Conservation (phyloP, 495 filamentous ascomycete genomes). For the Penicillium antarcticum region DNA sequence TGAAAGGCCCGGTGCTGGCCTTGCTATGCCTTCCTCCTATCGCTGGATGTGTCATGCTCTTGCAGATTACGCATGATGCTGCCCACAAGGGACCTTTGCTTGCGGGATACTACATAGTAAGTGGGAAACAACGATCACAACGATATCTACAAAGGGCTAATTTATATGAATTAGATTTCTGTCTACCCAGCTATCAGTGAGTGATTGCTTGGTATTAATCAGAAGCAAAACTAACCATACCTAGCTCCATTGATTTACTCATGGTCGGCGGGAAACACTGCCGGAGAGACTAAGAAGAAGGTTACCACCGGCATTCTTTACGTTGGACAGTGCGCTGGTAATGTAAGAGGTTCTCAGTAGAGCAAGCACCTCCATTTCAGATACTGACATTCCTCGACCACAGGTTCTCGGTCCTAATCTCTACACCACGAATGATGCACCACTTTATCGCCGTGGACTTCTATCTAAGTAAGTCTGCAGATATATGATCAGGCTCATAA, state of each 20-base stretch:
- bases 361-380: not conserved
- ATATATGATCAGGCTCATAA: not conserved
- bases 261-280: slow-evolving; percentile 61
- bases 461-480: slow-evolving; percentile 40
- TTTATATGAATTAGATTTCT: slow-evolving; percentile 41
- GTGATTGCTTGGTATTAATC: not conserved
- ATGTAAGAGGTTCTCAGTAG: slow-evolving; percentile 35
- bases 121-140: not conserved
- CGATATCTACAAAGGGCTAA: not conserved
- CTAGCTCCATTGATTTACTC: slow-evolving; percentile 59
- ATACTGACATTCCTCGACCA: not conserved
- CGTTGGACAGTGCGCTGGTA: slow-evolving; percentile 57
- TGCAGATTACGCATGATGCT: slow-evolving; percentile 44
- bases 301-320: slow-evolving; percentile 55
- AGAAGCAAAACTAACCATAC: slow-evolving; percentile 29
- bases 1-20: slow-evolving; percentile 56
- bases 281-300: slow-evolving; percentile 63
- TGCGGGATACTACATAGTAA: slow-evolving; percentile 55
- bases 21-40: slow-evolving; percentile 55
- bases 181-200: slow-evolving; percentile 53
- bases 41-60: slow-evolving; percentile 52
- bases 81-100: slow-evolving; percentile 48
- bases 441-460: slow-evolving; percentile 52
- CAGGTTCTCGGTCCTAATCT: slow-evolving; percentile 57
- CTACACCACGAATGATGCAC: slow-evolving; percentile 53